Evolutionary conservation across 805 yeast species (phyloP), one percentile per base, ranked within the genome.

Genomic region (Priceomyces medius): DNA sequence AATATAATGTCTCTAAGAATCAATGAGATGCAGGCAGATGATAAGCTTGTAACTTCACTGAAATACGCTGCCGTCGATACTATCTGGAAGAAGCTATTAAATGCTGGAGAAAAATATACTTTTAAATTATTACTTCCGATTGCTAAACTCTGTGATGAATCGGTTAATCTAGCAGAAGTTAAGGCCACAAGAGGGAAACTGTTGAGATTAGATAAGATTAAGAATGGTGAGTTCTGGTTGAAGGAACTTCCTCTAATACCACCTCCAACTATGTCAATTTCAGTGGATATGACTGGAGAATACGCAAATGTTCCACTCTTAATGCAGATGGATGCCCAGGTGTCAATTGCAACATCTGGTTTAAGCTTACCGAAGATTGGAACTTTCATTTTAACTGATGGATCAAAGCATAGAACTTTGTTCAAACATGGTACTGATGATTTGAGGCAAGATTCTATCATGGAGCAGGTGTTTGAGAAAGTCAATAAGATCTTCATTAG

Each of bases 401-500:
- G 98, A 0, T 47, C 60, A 0, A 53, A 43, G 0, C 83, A 78
- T 44, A 78, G 71, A 42, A 74, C 84, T 56, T 66, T 93, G 14
- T 64, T 90, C 49, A 93, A 93, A 57, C 88, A 88, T 19, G 89
- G 95, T 4, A 76, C 87, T 7, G 99, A 93, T 63, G 99, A 93
- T 63, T 66, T 93, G 39, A 69, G 98, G 38, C 99, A 95, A 63
- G 99, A 93, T 64, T 86, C 96, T 0, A 88, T 93, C 42, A 95
- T 93, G 99, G 95, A 91, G 59, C 98, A 93, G 58, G 98, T 91
- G 1, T 93, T 95, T 60, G 84, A 76, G 16, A 87, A 89, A 53
- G 96, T 89, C 12, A 89, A 90, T 54, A 62, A 69, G 10, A 75
- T 88, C 27, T 72, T 91, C 41, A 59, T 51, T 8, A 66, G 66